These are phyloP conservation scores for Sanghuangporus weigelae DNA, from an alignment of 1,284 basidiomycete genomes.

Conservation along the genomic window DNA sequence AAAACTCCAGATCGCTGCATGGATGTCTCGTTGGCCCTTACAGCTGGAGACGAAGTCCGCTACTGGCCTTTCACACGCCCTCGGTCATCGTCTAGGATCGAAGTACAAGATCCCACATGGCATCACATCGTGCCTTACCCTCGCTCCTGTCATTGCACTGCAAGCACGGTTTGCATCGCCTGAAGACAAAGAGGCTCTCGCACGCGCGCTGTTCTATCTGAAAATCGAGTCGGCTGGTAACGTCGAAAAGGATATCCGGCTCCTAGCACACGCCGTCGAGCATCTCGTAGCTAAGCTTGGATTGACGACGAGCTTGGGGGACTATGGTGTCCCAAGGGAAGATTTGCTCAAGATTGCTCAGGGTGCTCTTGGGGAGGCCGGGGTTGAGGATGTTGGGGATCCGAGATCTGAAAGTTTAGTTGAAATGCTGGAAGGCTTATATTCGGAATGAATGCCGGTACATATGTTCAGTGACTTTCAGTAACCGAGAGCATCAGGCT, in stretches of 20 bases:
- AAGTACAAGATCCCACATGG: slow-evolving; percentile 76
- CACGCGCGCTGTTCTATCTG: slow-evolving; percentile 51
- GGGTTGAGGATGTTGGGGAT: slow-evolving; percentile 38
- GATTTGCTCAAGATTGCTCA: slow-evolving; percentile 49
- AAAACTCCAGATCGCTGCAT: slow-evolving; percentile 67
- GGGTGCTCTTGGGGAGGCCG: slow-evolving; percentile 42
- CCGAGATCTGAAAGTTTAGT: slow-evolving; percentile 35
- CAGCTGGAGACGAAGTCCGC: slow-evolving; percentile 48
- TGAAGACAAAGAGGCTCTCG: slow-evolving; percentile 55
- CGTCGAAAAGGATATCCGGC: slow-evolving; percentile 50
- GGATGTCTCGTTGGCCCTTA: slow-evolving; percentile 76
- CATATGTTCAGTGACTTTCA: too few species aligned
- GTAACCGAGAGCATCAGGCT: too few species aligned
- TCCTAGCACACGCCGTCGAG: slow-evolving; percentile 49
- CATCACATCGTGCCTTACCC: slow-evolving; percentile 80
- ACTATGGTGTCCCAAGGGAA: slow-evolving; percentile 55
- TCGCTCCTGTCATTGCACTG: slow-evolving; percentile 56
- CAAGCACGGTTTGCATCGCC: slow-evolving; percentile 49
- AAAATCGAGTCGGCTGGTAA: slow-evolving; percentile 53
- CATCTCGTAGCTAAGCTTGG: slow-evolving; percentile 59
- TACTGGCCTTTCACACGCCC: slow-evolving; percentile 69
- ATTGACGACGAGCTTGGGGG: slow-evolving; percentile 46
- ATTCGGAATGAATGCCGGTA: slow-evolving; percentile 20
- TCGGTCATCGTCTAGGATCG: slow-evolving; percentile 75
- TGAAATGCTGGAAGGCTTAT: slow-evolving; percentile 43